Base-by-base conservation (phyloP, 805 yeast genomes). In the Yamadazyma tumulicola region DNA sequence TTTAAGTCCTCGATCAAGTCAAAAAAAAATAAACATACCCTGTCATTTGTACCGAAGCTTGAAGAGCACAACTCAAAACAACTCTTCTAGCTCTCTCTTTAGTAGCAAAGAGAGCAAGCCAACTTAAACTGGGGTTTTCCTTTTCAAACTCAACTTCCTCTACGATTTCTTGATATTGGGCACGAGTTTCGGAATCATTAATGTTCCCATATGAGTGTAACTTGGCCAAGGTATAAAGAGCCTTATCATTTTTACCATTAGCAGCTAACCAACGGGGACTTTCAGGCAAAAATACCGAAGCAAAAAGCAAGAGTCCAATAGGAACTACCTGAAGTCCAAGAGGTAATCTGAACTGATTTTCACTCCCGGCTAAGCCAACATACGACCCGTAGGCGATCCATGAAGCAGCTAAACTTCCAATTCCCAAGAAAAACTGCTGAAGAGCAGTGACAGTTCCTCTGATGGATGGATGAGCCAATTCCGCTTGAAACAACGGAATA, bases 401-500 rank as follows among this genome's bases (percentile, higher is more conserved):
- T 59, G 81, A 79, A n/a, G 88, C 83, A 48, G 79, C 65, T 50
- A 80, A 69, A 24, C 85, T 79, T 54, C 93, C 91, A 32, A 80
- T 68, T 28, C 66, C 65, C 45, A 81, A 76, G 25, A 80, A 74
- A 18, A 84, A 74, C 38, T 87, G 88, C 59, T 81, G 86, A 49
- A 81, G 64, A 39, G 75, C 73, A 35, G 81, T 87, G 45, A 81
- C 64, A 40, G 72, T 62, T 48, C 89, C 91, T 66, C 89, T 76
- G 42, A 69, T 70, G 42, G 73, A 76, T 6, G 66, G 62, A 35
- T 73, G 74, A 29, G 87, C 73, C 61, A 78, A 72, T 57, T 85
- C 94, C 2, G 89, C 74, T 55, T 81, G 88, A 76, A 84, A 84
- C 44, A 80, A 78, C 13, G 94, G 93, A 42, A 82, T 78, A 29